These are phyloP conservation scores for Tylopilus sp. DNA, from an alignment of 1,284 basidiomycete genomes.

Conservation along the genomic window DNA sequence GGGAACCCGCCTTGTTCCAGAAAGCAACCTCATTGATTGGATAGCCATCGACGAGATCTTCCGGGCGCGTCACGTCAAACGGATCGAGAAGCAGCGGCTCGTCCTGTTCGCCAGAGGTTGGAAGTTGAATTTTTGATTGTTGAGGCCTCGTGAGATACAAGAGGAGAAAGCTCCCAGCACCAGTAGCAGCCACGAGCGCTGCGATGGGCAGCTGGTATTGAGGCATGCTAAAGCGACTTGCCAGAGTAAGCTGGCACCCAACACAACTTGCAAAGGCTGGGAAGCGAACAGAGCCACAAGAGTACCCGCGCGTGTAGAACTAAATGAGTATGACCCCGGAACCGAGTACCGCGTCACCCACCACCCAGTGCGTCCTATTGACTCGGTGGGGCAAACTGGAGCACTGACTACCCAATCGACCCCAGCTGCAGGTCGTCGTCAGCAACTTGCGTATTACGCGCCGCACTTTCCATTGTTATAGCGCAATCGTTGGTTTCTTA, in stretches of 20 bases:
- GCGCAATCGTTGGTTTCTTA: too few species aligned
- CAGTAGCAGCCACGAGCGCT: conserved; percentile 43
- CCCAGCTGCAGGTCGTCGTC: too few species aligned
- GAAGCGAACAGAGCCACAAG: background rate
- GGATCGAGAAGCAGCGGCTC: conserved; percentile 52
- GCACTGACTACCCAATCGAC: background rate
- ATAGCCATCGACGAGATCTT: conserved; percentile 71
- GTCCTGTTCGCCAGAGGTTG: conserved; percentile 38
- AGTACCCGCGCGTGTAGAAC: too few species aligned
- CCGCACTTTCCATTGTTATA: too few species aligned
- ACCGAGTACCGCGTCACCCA: conserved; percentile 11
- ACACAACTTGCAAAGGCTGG: background rate
- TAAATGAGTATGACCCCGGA: conserved; percentile 16
- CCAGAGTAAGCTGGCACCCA: background rate
- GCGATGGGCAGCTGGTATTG: conserved; percentile 59
- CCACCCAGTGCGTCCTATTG: background rate
- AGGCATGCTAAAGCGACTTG: conserved; percentile 42
- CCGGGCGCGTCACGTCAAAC: conserved; percentile 71
- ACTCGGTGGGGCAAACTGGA: background rate
- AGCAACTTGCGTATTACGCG: too few species aligned
- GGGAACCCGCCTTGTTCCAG: conserved; percentile 59
- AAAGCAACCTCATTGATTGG: conserved; percentile 70
- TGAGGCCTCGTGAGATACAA: conserved; percentile 39
- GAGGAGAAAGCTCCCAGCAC: conserved; percentile 43
- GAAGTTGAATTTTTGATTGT: conserved; percentile 57